Percentiles rank a stretch among this genome's conserved stretches.
Evolutionary conservation across 495 filamentous ascomycete species (phyloP).

Genomic region (Penicillium antarcticum): DNA sequence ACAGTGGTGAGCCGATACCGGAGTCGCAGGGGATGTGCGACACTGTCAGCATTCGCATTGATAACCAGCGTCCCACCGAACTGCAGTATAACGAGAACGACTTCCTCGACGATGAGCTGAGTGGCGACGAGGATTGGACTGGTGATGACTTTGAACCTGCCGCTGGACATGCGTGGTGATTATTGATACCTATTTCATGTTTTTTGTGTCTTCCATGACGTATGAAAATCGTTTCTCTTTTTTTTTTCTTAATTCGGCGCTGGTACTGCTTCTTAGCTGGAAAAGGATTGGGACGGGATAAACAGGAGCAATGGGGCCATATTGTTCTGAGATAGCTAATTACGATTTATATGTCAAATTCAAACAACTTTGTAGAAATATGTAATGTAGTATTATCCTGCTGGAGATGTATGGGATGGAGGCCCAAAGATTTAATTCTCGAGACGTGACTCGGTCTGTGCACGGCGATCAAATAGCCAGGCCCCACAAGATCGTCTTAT

Average conservation of each 20-base stretch:
- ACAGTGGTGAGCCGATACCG: slow-evolving; percentile 8
- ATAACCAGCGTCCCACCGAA: slow-evolving; percentile 76
- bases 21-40: slow-evolving; percentile 74
- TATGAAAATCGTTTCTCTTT: not conserved
- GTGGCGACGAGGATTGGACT: slow-evolving; percentile 79
- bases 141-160: slow-evolving; percentile 37
- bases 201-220: not conserved
- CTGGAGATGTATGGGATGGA: not conserved
- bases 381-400: not conserved
- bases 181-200: not conserved
- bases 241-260: not conserved
- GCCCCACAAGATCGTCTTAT: slow-evolving; percentile 26
- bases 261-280: not conserved
- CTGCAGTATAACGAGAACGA: slow-evolving; percentile 71
- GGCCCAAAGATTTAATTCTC: not conserved
- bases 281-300: not conserved
- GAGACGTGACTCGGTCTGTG: slow-evolving; percentile 4
- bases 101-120: slow-evolving; percentile 69
- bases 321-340: not conserved
- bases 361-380: too few relatives aligned
- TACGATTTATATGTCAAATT: not conserved
- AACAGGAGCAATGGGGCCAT: not conserved
- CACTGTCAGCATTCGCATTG: slow-evolving; percentile 73
- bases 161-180: slow-evolving; percentile 28
- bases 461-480: slow-evolving; percentile 20